A percentile compares a stretch with the other conserved stretches of the same genome.
phyloP scores from a whole-genome alignment of 768 basidiomycete species.

The Mycena capillaripes region DNA sequence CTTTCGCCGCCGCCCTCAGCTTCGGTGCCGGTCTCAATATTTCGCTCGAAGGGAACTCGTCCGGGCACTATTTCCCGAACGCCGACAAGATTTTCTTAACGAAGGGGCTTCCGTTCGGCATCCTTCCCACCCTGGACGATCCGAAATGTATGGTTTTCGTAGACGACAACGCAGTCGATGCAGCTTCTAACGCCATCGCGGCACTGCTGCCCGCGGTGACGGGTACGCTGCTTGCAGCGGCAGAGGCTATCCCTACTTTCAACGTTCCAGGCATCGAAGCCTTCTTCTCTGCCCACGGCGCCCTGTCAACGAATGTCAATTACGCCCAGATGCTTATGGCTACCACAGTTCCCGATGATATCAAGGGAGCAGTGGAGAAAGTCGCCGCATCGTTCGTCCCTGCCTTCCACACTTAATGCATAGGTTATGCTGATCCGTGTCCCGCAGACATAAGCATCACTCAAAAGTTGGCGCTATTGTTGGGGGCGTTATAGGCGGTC shows the following conservation, averaged over 20 bases:
- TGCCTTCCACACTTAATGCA: neutral
- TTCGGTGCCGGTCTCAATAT: constrained; percentile 20
- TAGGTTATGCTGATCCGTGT: neutral
- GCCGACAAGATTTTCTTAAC: neutral
- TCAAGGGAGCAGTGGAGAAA: constrained; percentile 2
- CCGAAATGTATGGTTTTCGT: constrained; percentile 24
- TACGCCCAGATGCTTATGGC: constrained; percentile 27
- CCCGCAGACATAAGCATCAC: neutral
- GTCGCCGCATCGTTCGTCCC: neutral
- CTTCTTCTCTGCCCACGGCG: constrained; percentile 13
- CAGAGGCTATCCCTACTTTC: constrained; percentile 24
- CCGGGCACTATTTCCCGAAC: neutral
- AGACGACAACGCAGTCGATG: neutral
- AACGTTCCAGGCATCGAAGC: constrained; percentile 15
- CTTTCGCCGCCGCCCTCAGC: no score
- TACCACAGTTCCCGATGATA: constrained; percentile 16
- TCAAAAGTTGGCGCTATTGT: neutral
- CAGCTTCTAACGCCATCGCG: neutral
- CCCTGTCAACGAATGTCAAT: constrained; percentile 23
- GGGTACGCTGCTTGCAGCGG: constrained; percentile 16
- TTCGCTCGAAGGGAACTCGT: constrained; percentile 4
- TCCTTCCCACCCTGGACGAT: neutral
- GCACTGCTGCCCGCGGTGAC: constrained; percentile 7
- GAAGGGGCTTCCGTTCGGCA: constrained; percentile 9
- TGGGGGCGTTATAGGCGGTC: neutral